phyloP scores from a whole-genome alignment of 225 moss, liverwort and hornwort genomes.

The Thuidium tamariscinum region DNA sequence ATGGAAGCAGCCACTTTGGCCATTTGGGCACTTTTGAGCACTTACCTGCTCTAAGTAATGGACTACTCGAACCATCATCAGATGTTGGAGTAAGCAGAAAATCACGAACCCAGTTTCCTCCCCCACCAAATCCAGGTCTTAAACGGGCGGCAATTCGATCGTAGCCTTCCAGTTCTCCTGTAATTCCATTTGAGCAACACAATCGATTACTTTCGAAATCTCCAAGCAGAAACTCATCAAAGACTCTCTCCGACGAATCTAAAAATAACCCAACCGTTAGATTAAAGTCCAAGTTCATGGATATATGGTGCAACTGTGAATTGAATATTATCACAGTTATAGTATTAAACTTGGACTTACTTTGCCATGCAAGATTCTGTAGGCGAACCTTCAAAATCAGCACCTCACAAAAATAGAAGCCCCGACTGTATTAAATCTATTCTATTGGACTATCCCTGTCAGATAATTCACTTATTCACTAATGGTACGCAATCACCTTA shows the following conservation, averaged over 20 bases:
- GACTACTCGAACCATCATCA: conserved; percentile 27
- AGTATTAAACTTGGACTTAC: background rate
- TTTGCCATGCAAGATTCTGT: background rate
- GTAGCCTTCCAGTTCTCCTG: conserved; percentile 85
- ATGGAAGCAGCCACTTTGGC: background rate
- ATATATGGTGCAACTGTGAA: background rate
- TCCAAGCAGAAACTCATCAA: background rate
- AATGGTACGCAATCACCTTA: background rate
- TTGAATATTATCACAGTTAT: background rate
- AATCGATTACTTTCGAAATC: background rate
- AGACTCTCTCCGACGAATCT: background rate
- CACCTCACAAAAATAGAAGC: background rate
- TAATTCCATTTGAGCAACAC: background rate
- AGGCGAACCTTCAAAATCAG: background rate
- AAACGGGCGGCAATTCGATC: conserved; percentile 77
- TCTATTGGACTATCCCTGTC: background rate
- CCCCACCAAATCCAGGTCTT: conserved; percentile 66
- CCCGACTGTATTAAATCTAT: background rate
- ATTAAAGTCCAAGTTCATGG: background rate
- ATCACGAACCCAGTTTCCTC: conserved; percentile 56
- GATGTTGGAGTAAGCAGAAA: conserved; percentile 23
- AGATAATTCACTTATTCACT: background rate
- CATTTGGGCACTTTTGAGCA: background rate
- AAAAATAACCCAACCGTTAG: background rate
- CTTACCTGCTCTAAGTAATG: conserved; percentile 31